A percentile compares a stretch with the other conserved stretches of the same genome.
phyloP scores from a whole-genome alignment of 2,329 filamentous ascomycete species.

The Xylariaceae sp. region DNA sequence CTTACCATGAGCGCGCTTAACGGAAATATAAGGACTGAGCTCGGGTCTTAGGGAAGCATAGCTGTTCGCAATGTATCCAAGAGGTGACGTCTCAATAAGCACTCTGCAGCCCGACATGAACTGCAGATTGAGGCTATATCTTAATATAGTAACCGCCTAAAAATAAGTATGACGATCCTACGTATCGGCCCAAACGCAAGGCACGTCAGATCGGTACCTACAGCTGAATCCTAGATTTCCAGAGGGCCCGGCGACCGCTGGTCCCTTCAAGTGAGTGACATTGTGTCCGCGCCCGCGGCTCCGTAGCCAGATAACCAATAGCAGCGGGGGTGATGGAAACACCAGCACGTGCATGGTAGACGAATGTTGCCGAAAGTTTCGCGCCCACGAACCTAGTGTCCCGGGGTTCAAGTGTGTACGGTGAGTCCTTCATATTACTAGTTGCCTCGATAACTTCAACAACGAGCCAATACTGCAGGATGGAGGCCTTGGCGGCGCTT shows the following conservation, averaged over 20 bases:
- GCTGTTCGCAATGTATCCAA: conserved; percentile 10
- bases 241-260: conserved; percentile 24
- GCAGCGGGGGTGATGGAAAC: conserved; percentile 28
- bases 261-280: conserved; percentile 22
- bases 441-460: conserved; percentile 5
- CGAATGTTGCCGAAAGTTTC: conserved; percentile 18
- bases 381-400: conserved; percentile 14
- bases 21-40: conserved; percentile 14
- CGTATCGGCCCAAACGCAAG: conserved; percentile 21
- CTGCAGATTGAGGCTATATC: conserved; percentile 46
- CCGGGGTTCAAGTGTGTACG: conserved; percentile 15
- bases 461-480: not conserved
- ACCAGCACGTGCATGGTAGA: conserved; percentile 28
- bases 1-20: conserved; percentile 26
- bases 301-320: conserved; percentile 26
- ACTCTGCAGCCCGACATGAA: conserved; percentile 41
- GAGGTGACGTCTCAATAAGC: conserved; percentile 44
- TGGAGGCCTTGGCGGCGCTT: conserved; percentile 27
- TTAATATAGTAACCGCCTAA: conserved; percentile 47
- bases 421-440: conserved; percentile 15
- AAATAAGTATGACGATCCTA: conserved; percentile 40
- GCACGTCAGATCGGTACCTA: conserved; percentile 28
- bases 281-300: conserved; percentile 13
- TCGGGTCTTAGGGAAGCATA: not conserved
- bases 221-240: conserved; percentile 26